phyloP scores from a whole-genome alignment of 2,329 filamentous ascomycete genomes.

The Chaetomiaceae sp. region DNA sequence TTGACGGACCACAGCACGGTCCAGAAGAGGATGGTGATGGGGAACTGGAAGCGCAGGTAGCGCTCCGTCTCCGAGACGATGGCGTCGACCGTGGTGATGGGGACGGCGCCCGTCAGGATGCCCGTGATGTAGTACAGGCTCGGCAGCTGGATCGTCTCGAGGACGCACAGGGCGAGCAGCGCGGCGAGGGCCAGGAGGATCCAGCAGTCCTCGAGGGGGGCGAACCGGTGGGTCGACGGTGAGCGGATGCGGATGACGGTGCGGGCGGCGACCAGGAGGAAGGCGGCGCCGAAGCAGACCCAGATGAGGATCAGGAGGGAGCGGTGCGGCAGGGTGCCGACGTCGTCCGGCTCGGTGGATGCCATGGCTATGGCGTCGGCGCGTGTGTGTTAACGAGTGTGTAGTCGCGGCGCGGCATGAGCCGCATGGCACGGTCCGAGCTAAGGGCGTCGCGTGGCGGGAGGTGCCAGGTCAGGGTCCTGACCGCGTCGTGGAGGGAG shows the following conservation, averaged over 20 bases:
- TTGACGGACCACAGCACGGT: conserved; percentile 32
- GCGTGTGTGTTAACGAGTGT: not conserved
- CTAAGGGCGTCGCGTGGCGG: not conserved
- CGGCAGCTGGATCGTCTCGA: conserved; percentile 29
- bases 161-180: conserved; percentile 26
- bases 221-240: conserved; percentile 19
- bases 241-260: conserved; percentile 28
- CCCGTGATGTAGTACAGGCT: conserved; percentile 27
- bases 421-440: conserved; percentile 2
- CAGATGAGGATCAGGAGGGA: conserved; percentile 30
- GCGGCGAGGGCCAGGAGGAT: conserved; percentile 29
- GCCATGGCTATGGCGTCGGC: not conserved
- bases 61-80: conserved; percentile 23
- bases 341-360: conserved; percentile 8
- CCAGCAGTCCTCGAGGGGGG: conserved; percentile 31
- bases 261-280: conserved; percentile 28
- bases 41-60: conserved; percentile 30
- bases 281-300: conserved; percentile 28
- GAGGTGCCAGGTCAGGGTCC: not conserved
- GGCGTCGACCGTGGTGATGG: conserved; percentile 13
- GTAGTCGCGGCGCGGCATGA: not conserved
- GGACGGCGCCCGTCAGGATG: conserved; percentile 20
- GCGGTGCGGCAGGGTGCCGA: conserved; percentile 21
- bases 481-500: not conserved
- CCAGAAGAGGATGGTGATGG: conserved; percentile 31